These are phyloP conservation scores for Arthonia radiata DNA, from an alignment of 495 filamentous ascomycete genomes.

Conservation along the genomic window DNA sequence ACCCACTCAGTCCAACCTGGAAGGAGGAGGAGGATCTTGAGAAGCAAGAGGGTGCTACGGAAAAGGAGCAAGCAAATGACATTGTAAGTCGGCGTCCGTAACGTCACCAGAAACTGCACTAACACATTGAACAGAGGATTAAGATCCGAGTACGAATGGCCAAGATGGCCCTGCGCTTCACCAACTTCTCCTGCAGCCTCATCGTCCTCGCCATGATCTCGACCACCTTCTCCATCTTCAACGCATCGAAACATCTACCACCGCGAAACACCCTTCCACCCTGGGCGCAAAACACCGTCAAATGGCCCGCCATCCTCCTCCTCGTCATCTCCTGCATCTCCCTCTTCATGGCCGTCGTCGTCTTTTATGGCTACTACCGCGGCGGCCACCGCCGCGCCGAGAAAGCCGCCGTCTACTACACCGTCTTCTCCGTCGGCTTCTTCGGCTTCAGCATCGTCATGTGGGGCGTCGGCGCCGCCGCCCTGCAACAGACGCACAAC, in stretches of 20 bases:
- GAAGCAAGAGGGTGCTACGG: slow-evolving; percentile 48
- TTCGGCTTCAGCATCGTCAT: slow-evolving; percentile 87
- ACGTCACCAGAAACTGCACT: slow-evolving; percentile 6
- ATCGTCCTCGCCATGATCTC: slow-evolving; percentile 79
- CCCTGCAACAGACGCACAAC: slow-evolving; percentile 52
- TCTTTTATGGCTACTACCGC: slow-evolving; percentile 71
- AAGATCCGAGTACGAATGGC: slow-evolving; percentile 82
- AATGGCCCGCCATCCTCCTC: slow-evolving; percentile 76
- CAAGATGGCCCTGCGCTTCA: slow-evolving; percentile 74
- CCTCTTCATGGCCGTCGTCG: slow-evolving; percentile 46
- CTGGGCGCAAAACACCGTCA: slow-evolving; percentile 56
- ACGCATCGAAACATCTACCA: slow-evolving; percentile 47
- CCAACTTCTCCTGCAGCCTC: slow-evolving; percentile 89
- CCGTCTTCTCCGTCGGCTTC: slow-evolving; percentile 77
- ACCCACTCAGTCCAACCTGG: slow-evolving; percentile 71
- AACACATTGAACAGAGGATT: slow-evolving; percentile 38
- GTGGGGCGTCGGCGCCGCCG: slow-evolving; percentile 69
- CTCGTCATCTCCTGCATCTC: slow-evolving; percentile 57
- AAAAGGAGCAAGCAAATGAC: slow-evolving; percentile 62
- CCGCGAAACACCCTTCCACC: slow-evolving; percentile 53
- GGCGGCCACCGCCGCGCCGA: slow-evolving; percentile 76
- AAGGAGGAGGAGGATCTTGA: slow-evolving; percentile 47
- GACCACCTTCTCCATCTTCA: slow-evolving; percentile 71
- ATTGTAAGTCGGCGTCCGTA: slow-evolving; percentile 33
- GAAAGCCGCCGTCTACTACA: slow-evolving; percentile 80